Conservation (phyloP, 768 basidiomycete species). For the Russula earlei region DNA sequence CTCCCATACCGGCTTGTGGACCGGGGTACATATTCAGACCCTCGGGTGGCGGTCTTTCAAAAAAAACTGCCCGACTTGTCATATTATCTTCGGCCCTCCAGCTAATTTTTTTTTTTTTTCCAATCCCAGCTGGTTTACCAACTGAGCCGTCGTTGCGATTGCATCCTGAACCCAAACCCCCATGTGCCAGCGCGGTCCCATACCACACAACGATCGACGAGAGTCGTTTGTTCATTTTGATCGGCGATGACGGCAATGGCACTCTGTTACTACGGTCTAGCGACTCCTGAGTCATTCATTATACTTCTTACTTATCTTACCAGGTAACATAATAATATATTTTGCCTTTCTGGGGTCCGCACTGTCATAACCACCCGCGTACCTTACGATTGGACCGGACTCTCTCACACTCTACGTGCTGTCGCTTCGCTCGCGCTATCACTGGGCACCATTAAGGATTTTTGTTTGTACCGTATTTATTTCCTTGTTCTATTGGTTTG, state of each 20-base stretch:
- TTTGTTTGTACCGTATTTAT: not conserved
- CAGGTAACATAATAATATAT: not conserved
- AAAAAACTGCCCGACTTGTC: not conserved
- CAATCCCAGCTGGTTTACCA: not conserved
- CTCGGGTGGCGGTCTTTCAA: not conserved
- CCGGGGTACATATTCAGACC: no score
- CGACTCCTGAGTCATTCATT: no score
- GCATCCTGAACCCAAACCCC: not conserved
- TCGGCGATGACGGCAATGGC: constrained; percentile 2
- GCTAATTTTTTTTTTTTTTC: not conserved
- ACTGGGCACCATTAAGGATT: not conserved
- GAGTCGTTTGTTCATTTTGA: not conserved
- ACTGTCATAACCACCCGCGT: not conserved
- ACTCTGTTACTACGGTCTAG: not conserved
- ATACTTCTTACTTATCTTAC: no score
- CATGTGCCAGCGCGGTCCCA: not conserved
- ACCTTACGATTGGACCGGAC: not conserved
- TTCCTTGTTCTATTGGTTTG: not conserved
- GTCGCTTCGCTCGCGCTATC: not conserved
- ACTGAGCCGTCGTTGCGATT: not conserved
- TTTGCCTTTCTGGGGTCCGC: not conserved
- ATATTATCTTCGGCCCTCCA: not conserved
- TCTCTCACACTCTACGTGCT: not conserved
- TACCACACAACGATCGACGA: constrained; percentile 9
- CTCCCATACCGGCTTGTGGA: not conserved